Evolutionary conservation across 345 rosid genomes (phyloP), one percentile per base, ranked within the genome.

Genomic region (Populus tremula): DNA sequence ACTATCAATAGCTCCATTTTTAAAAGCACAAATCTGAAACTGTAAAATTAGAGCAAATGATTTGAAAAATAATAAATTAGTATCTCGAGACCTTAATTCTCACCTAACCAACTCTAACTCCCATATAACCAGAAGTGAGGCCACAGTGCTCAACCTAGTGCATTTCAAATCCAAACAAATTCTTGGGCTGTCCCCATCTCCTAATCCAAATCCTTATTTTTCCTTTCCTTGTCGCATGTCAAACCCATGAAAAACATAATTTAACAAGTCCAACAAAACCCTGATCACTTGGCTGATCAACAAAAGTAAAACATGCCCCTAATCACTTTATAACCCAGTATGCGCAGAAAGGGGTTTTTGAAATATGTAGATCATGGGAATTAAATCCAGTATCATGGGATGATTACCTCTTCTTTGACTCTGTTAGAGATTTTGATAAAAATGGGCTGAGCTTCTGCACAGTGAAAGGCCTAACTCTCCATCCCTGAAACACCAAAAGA

Each of bases 351-450:
- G 27, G 27, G 27, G 27, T 27, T 27, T 27, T 27, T 27, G 27
- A 27, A 27, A 27, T 27, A 27, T 27, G 27, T 27, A 27, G 27
- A 27, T 27, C 27, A 27, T 27, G 27, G 27, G 27, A 27, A 27
- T 27, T 27, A 27, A 27, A 27, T 1, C 27, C 27, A 27, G 27
- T 27, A 27, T 39, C 14, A 25, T 7, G n/a, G 21, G 33, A 5
- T 69, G 36, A 77, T 69, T 77, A 84, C 91, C 88, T 83, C 76
- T 74, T 80, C 63, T 75, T 84, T 77, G 70, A 73, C 74, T 84
- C 50, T 36, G 63, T 65, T 36, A 41, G 73, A 77, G 69, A 47
- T 29, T 69, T 45, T 31, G 78, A 68, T 65, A 83, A 59, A 63
- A 71, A 5, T 23, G 70, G 77, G 38, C 14, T 81, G 47, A 81